These are phyloP conservation scores for Alternaria hordeiaustralica DNA, from an alignment of 2,329 filamentous ascomycete genomes.

Conservation along the genomic window DNA sequence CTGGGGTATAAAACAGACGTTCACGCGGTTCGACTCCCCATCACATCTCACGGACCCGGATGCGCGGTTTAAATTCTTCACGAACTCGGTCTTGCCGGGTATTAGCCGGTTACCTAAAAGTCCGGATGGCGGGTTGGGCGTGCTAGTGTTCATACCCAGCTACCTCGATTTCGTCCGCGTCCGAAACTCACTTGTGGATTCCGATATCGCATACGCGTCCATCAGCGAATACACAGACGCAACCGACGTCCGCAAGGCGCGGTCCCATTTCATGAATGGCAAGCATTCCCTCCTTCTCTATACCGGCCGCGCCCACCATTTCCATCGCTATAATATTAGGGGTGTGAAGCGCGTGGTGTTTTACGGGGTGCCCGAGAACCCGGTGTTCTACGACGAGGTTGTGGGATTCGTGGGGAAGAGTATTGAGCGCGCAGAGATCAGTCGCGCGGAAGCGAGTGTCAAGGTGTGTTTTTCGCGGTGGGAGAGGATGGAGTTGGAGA, in stretches of 20 bases:
- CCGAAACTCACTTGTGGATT: slow-evolving; percentile 87
- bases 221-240: slow-evolving; percentile 88
- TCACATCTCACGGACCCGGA: slow-evolving; percentile 81
- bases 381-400: slow-evolving; percentile 78
- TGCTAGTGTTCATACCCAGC: slow-evolving; percentile 86
- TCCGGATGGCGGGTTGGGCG: slow-evolving; percentile 63
- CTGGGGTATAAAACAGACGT: slow-evolving; percentile 81
- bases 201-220: slow-evolving; percentile 74
- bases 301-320: slow-evolving; percentile 92
- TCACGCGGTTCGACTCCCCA: slow-evolving; percentile 80
- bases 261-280: slow-evolving; percentile 79
- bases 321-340: slow-evolving; percentile 81
- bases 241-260: slow-evolving; percentile 79
- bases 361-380: slow-evolving; percentile 90
- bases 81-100: slow-evolving; percentile 76
- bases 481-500: slow-evolving; percentile 87
- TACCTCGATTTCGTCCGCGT: slow-evolving; percentile 96
- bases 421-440: slow-evolving; percentile 65
- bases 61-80: slow-evolving; percentile 89
- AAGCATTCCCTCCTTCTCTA: fast-evolving
- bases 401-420: slow-evolving; percentile 67
- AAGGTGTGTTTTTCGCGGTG: slow-evolving; percentile 80
- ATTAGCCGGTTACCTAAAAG: slow-evolving; percentile 73
- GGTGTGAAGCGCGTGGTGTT: slow-evolving; percentile 86
- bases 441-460: slow-evolving; percentile 56